Evolutionary conservation across 495 filamentous ascomycete genomes (phyloP), one percentile per base, ranked within the genome.

Genomic region (Antarctomyces pellizariae): DNA sequence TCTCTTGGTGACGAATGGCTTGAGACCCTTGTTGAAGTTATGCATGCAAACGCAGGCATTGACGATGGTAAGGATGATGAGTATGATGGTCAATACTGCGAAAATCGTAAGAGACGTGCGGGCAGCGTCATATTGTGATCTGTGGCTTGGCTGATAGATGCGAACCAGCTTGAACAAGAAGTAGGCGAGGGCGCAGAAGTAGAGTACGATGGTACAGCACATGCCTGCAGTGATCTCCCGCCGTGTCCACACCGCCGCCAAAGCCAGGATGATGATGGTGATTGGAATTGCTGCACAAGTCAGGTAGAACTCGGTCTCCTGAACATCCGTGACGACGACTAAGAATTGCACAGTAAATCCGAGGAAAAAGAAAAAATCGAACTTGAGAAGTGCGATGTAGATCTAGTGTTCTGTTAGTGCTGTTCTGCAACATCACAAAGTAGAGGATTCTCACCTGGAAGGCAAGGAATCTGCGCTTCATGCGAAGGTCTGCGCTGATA

Each of bases 311-410:
- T 97, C 86, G 41, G 60, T 49, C 37, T 73, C 59, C 16, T 56
- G 56, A 16, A 59, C 63, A 34, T 63, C 52, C 18, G 64, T 69
- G 20, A 95, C 82, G 30, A 97, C 71, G 35, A 95, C 86, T 16
- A 97, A 57, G 50, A 97, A 95, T 44, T 97, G 86, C 19, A 97
- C 73, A 4, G 83, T 93, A 43, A 97, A 97, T 8, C 82, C 86
- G 27, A 97, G 67, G 64, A 97, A 97, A 62, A 97, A 92, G 64
- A 97, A 97, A 49, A 97, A 95, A 53, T 97, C 86, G 48, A 97
- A 97, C 49, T 97, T 97, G 28, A 97, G 61, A 6, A 95, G 64
- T 18, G 89, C 77, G 41, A 97, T 93, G 52, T 92, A 97, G 42
- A 97, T 82, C 83, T 95, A 36, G 13, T 26, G 13, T n/a, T 11